Base-by-base conservation (phyloP, 2,329 filamentous ascomycete species). In the Arthrobotrys megalospora region DNA sequence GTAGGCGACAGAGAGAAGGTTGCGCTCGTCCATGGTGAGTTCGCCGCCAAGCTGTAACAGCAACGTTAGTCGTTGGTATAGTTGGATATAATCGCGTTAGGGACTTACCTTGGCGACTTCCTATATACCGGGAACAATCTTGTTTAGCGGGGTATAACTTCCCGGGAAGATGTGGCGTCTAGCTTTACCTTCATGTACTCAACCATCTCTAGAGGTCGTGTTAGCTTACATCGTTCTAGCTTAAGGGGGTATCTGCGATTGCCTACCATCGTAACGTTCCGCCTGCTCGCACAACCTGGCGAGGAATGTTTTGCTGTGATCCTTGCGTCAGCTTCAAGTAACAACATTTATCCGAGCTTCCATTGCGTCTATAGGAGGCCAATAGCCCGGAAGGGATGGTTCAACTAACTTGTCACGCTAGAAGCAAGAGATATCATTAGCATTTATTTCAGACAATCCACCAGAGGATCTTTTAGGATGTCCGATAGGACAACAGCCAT, bases 201-300 rank as follows among this genome's bases (percentile, higher is more conserved):
- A 83, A 98, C 95, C 95, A 98, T 98, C 88, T 98, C 90, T 91
- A 83, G 76, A 81, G 79, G 28, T 80, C 64, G 48, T 62, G 50
- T 77, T 48, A 77, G 73, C 66, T 6, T 48, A 0, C 38, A 28
- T 41, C n/a, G 4, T 7, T 38, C 34, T 43, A 41, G 34, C 10
- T 60, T 43, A 7, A 32, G 24, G 36, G 53, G 36, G 55, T 41
- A 24, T 60, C 19, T 43, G 55, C 21, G 19, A 60, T 41, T 60
- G 55, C 55, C 66, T 80, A 82, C 81, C 96, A 95, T 99, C 95
- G 88, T 99, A 99, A 86, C 95, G 95, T 90, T 98, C 96, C 86
- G 96, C 96, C 91, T 99, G 96, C 93, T 98, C 96, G 90, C 96
- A 98, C 86, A 99, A 94, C 89, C 96, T 92, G 87, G 96, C 96